Evolutionary conservation across 495 filamentous ascomycete species (phyloP), one percentile per base, ranked within the genome.

Genomic region (Annulohypoxylon stygium): DNA sequence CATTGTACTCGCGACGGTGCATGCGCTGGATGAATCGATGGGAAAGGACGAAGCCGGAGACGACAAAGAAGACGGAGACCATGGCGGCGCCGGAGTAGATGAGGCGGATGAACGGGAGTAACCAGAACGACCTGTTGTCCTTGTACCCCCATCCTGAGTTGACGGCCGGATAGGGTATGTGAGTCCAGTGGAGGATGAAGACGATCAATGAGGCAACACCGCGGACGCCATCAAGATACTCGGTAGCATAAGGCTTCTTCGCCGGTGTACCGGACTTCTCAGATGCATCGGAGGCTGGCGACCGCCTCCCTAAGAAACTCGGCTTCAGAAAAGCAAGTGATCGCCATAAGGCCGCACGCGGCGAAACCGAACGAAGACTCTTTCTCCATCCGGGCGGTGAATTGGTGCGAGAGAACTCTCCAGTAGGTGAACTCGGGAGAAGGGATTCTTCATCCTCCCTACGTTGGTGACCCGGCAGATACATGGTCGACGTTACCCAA

Each of bases 51-150:
- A 88, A 89, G 47, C 90, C 89, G 5, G 88, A 90, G 61, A 92
- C 86, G 53, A 91, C 88, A 75, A 91, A 91, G 81, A 92, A 92
- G 18, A 90, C 86, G 61, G 86, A 83, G 16, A 92, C 90, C 88
- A 90, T 90, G 63, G 90, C 87, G 63, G 87, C 85, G n/a, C 88
- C 89, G 3, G 86, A 88, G 75, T 88, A 87, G 11, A 91, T 72
- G 62, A 92, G 80, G 61, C 89, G 86, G 4, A 91, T 47, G 70
- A 91, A 84, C 7, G 89, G 90, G n/a, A 92, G 76, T 69, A 90
- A 86, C 65, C 88, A 80, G 70, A 74, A 77, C 41, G 64, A 77
- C 25, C 45, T 77, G 71, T 73, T 65, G 54, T 73, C 67, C 61
- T 77, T 66, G 65, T 73, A 78, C 81, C 82, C 70, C 85, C 87